Percentiles rank a stretch among this genome's conserved stretches.
Evolutionary conservation across 208 protist genomes (phyloP).

Genomic region (Angomonas ambiguus): DNA sequence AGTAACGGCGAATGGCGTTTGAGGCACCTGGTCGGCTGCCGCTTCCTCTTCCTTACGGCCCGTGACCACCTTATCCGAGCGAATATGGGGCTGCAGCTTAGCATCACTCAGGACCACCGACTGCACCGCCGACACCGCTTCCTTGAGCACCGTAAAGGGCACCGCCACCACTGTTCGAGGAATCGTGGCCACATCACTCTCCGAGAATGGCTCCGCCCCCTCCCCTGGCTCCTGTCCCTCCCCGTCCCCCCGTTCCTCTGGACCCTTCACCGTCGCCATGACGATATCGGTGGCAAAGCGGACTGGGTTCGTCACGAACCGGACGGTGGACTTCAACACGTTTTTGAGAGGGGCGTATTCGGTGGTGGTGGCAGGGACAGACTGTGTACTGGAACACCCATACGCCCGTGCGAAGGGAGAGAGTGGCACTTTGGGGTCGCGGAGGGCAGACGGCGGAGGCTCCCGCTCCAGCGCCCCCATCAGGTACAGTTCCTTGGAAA

Average conservation of each 20-base stretch:
- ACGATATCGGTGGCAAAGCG: not conserved
- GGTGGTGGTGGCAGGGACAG: not conserved
- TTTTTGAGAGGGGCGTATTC: not conserved
- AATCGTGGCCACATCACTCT: not conserved
- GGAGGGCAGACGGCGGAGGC: not conserved
- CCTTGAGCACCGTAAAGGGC: slow-evolving; percentile 6
- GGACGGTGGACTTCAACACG: not conserved
- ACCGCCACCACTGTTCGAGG: slow-evolving; percentile 2
- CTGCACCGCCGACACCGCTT: not conserved
- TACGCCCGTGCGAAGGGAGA: not conserved
- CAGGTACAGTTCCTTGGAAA: slow-evolving; percentile 33
- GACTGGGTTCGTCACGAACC: not conserved
- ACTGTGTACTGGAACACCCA: not conserved
- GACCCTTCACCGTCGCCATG: not conserved
- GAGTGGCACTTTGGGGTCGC: not conserved
- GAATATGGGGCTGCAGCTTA: not conserved
- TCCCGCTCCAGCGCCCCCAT: slow-evolving; percentile 1
- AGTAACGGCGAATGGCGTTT: not conserved
- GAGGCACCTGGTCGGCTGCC: no score
- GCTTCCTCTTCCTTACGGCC: not conserved
- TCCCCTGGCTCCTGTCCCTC: not conserved
- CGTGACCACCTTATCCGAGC: not conserved
- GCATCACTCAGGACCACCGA: slow-evolving; percentile 1
- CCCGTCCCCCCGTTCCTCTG: not conserved
- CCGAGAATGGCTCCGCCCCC: not conserved